Evolutionary conservation across 2,329 filamentous ascomycete species (phyloP).

Genomic region (Sporothrix brunneoviolacea): DNA sequence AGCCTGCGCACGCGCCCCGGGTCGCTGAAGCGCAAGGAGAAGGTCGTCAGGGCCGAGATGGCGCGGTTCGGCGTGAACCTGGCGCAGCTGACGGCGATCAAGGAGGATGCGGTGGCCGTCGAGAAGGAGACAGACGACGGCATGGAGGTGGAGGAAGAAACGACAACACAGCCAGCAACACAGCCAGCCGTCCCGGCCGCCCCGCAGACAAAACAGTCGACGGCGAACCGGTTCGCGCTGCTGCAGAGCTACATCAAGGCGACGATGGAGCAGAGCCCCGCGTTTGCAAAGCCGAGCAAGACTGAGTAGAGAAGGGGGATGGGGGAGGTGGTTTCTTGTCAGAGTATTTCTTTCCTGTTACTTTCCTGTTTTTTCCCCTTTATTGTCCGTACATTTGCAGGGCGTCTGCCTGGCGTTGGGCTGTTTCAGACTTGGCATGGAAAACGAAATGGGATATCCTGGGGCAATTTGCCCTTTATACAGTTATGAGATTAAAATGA

Average conservation of each 20-base stretch:
- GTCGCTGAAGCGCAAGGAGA: constrained; percentile 76
- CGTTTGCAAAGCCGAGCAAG: constrained; percentile 55
- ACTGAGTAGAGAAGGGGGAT: not conserved
- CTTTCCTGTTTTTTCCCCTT: too few relatives aligned
- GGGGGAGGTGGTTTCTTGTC: not conserved
- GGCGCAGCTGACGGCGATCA: constrained; percentile 56
- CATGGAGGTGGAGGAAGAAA: constrained; percentile 17
- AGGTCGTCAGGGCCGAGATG: constrained; percentile 71
- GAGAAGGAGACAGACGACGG: not conserved
- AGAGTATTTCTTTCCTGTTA: not conserved
- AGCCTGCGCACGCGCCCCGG: constrained; percentile 70
- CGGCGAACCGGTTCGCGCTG: constrained; percentile 67
- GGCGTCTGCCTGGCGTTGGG: too few relatives aligned
- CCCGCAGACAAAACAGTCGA: constrained; percentile 27
- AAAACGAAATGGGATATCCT: too few relatives aligned
- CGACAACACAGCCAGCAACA: constrained; percentile 16
- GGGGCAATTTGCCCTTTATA: too few relatives aligned
- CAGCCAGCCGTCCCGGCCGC: constrained; percentile 14
- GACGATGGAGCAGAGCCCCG: constrained; percentile 83
- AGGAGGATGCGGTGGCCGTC: constrained; percentile 16
- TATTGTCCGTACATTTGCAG: too few relatives aligned
- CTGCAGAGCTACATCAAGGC: constrained; percentile 75
- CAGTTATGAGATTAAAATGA: too few relatives aligned
- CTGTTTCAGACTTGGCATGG: too few relatives aligned
- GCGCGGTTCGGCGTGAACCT: constrained; percentile 78